Base-by-base conservation (phyloP, 2,329 filamentous ascomycete genomes). In the Helicocarpus griseus region DNA sequence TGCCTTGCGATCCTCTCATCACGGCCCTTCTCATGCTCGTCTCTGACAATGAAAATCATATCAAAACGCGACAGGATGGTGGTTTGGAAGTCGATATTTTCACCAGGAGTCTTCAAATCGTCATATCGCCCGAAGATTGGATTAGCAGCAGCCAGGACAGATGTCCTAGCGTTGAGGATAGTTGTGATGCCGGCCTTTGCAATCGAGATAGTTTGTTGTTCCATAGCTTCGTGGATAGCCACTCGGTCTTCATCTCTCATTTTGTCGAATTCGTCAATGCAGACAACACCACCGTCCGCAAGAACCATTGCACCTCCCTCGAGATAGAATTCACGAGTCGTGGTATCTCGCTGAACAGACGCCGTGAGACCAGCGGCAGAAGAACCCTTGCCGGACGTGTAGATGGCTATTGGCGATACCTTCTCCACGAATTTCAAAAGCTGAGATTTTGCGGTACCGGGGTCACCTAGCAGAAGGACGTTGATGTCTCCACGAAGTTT, bases 261-360 rank as follows among this genome's bases (percentile, higher is more conserved):
- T 77, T 98, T 98, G 74, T 98, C 93, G 65, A 98, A 98, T 71
- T 98, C 93, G 65, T 98, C 93, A 61, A 98, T 98, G 69, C 93
- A 97, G 8, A 97, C 93, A 1, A 97, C 91, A 61, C 93, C 93
- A 2, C 90, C 90, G 59, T 98, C 93, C 3, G 93, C 93, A 17
- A 98, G 81, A 3, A 98, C 93, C 93, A 98, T 97, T 29, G 93
- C 93, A 70, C 93, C 93, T 44, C 93, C 93, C 75, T 98, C 93
- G 0, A 98, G 82, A 63, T 97, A 98, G 69, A 98, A 98, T 67
- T 98, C 93, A 48, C 93, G 81, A 0, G 91, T 96, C 13, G 84
- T 86, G 13, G 87, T 84, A 63, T 98, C 93, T 53, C 93, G 83
- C 62, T 98, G 93, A 1, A 98, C 93, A 0, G 93, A 97, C 0